These are phyloP conservation scores for Spergularia bocconei DNA, from an alignment of 148 eudicot species.

Conservation along the genomic window DNA sequence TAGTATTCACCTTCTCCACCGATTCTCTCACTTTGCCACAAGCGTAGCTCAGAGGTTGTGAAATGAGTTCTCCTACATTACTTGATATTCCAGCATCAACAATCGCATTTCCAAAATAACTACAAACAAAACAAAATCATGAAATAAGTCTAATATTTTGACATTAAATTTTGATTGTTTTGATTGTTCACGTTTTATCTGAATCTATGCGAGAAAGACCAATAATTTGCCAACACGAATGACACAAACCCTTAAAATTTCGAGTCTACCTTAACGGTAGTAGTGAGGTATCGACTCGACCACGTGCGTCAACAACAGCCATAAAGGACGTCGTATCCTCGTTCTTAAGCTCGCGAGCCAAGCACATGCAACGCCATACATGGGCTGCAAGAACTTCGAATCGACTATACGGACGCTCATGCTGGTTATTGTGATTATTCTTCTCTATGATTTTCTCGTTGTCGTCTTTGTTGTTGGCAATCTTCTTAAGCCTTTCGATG, in stretches of 20 bases:
- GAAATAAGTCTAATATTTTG: too few species aligned
- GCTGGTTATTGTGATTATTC: conserved; percentile 15
- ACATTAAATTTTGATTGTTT: too few species aligned
- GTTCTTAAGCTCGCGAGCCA: conserved; percentile 32
- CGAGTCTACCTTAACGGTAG: conserved; percentile 27
- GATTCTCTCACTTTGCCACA: conserved; percentile 35
- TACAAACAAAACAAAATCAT: not conserved
- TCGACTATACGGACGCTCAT: conserved; percentile 29
- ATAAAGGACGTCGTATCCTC: conserved; percentile 28
- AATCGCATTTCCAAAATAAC: conserved; percentile 43
- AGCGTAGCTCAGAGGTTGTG: conserved; percentile 34
- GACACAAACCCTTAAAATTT: not conserved
- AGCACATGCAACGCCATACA: conserved; percentile 40
- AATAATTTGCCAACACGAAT: too few species aligned
- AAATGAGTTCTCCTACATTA: conserved; percentile 29
- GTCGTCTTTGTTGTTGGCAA: conserved; percentile 15
- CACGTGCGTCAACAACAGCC: conserved; percentile 27
- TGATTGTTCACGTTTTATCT: too few species aligned
- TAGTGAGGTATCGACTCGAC: conserved; percentile 38
- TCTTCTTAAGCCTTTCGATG: conserved; percentile 32
- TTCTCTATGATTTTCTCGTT: not conserved
- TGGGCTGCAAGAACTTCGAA: conserved; percentile 46
- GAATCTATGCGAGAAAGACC: too few species aligned
- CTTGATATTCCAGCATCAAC: conserved; percentile 18
- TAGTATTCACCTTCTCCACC: conserved; percentile 24